phyloP scores from a whole-genome alignment of 2,329 filamentous ascomycete species.

The Apiospora hydei region DNA sequence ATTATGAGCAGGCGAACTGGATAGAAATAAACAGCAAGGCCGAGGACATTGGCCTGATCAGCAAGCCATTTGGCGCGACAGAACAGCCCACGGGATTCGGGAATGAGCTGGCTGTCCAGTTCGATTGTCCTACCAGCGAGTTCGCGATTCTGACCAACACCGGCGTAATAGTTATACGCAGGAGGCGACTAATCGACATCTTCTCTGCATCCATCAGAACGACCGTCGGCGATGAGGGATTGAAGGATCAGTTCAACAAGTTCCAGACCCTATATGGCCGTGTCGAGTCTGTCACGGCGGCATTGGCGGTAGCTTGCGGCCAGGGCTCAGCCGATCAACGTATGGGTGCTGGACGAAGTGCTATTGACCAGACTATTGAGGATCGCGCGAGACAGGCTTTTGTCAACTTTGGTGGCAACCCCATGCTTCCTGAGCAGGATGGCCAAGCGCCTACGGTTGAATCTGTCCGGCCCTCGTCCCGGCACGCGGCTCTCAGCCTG shows the following conservation, averaged over 20 bases:
- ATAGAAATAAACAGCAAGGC: slow-evolving; percentile 76
- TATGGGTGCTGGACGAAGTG: slow-evolving; percentile 74
- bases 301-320: slow-evolving; percentile 92
- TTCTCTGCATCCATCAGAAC: slow-evolving; percentile 83
- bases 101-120: slow-evolving; percentile 96
- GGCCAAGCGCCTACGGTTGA: slow-evolving; percentile 79
- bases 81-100: slow-evolving; percentile 80
- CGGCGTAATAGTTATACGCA: slow-evolving; percentile 85
- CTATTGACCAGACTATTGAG: slow-evolving; percentile 84
- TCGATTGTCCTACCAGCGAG: slow-evolving; percentile 78
- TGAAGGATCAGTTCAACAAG: slow-evolving; percentile 81
- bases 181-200: slow-evolving; percentile 87
- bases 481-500: slow-evolving; percentile 85
- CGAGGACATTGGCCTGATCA: slow-evolving; percentile 81
- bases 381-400: slow-evolving; percentile 87
- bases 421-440: slow-evolving; percentile 78
- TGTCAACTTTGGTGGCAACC: slow-evolving; percentile 90
- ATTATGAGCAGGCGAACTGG: slow-evolving; percentile 82
- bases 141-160: slow-evolving; percentile 91
- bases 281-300: slow-evolving; percentile 87
- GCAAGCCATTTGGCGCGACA: slow-evolving; percentile 74
- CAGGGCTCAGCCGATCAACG: slow-evolving; percentile 77
- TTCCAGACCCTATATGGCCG: slow-evolving; percentile 89
- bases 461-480: slow-evolving; percentile 83
- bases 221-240: slow-evolving; percentile 76